Percentiles rank a stretch among this genome's conserved stretches.
Conservation (phyloP, 2,329 filamentous ascomycete genomes). For the Lojkania enalia region DNA sequence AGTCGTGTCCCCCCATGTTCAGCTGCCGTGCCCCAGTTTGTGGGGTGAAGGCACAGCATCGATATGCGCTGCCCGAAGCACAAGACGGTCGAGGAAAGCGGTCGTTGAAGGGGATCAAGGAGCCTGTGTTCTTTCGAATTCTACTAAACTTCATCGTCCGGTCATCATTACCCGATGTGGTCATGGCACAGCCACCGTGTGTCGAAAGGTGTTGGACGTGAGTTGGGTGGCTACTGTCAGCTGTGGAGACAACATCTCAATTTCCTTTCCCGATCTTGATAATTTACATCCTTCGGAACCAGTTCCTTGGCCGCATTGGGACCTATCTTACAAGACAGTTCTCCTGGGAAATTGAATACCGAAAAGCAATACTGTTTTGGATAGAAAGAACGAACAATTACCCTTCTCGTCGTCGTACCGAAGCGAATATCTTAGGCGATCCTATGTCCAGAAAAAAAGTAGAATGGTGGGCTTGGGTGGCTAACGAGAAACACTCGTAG, state of each 20-base stretch:
- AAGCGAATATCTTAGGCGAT: too few species aligned
- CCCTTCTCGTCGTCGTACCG: too few species aligned
- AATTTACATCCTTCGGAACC: too few species aligned
- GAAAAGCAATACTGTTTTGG: too few species aligned
- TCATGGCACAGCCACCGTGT: neutral
- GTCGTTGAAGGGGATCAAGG: neutral
- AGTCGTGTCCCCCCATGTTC: constrained; percentile 29
- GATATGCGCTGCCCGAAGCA: neutral
- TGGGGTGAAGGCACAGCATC: constrained; percentile 16
- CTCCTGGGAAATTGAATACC: too few species aligned
- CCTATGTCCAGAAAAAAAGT: too few species aligned
- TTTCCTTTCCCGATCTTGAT: neutral
- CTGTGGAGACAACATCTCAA: neutral
- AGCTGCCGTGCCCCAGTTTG: constrained; percentile 25
- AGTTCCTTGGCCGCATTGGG: too few species aligned
- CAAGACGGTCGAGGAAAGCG: neutral
- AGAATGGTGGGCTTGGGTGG: too few species aligned
- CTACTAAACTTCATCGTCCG: neutral
- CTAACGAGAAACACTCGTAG: too few species aligned
- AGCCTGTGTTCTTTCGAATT: neutral
- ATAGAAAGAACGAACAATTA: too few species aligned
- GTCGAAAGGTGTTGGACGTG: neutral
- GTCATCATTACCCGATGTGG: neutral
- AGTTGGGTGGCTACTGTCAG: constrained; percentile 3
- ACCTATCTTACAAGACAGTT: too few species aligned